A percentile compares a stretch with the other conserved stretches of the same genome.
These are phyloP conservation scores for Melaleuca quinquenervia DNA, from an alignment of 345 rosid species.

Conservation along the genomic window DNA sequence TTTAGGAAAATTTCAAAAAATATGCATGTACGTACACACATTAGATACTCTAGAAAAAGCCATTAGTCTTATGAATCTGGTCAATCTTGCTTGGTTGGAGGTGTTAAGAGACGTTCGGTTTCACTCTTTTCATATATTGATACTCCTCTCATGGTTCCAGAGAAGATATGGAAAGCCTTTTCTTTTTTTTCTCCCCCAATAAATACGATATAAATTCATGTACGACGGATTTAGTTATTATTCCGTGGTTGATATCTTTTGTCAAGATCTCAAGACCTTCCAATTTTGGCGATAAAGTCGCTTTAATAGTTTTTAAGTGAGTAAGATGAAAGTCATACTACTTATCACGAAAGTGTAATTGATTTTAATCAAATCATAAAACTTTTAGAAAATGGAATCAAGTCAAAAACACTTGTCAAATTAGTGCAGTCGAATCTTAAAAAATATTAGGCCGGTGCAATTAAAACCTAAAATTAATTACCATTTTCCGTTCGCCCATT, in stretches of 20 bases:
- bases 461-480: too few relatives aligned
- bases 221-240: neutral
- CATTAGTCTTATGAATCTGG: neutral
- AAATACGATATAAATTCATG: neutral
- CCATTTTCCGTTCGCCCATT: too few relatives aligned
- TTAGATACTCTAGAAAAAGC: neutral
- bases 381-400: too few relatives aligned
- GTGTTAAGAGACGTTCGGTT: neutral
- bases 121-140: neutral
- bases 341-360: too few relatives aligned
- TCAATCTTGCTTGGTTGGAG: neutral
- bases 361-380: too few relatives aligned
- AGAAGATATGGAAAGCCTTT: neutral
- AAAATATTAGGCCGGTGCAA: too few relatives aligned
- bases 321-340: too few relatives aligned
- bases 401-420: too few relatives aligned
- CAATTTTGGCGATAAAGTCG: neutral
- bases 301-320: neutral
- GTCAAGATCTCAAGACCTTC: neutral
- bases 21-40: too few relatives aligned
- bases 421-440: too few relatives aligned
- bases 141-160: neutral
- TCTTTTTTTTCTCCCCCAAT: neutral
- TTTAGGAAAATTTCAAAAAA: neutral
- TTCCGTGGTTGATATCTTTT: neutral